These are phyloP conservation scores for Yueomyces sp. DNA, from an alignment of 805 yeast genomes.

Conservation along the genomic window DNA sequence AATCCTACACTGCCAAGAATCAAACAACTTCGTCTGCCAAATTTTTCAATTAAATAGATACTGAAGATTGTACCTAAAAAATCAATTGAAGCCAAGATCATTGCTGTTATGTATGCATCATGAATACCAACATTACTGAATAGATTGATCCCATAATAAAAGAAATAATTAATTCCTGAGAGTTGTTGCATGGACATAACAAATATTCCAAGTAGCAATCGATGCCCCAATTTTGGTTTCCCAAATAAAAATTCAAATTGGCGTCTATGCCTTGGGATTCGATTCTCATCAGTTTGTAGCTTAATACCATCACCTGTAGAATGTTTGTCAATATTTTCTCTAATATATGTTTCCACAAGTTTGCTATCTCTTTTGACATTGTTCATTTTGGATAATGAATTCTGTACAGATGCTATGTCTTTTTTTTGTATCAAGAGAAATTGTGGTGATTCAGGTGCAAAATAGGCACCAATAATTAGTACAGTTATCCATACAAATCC, in stretches of 20 bases:
- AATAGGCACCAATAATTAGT: constrained; percentile 43
- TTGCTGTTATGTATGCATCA: constrained; percentile 46
- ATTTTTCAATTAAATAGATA: constrained; percentile 36
- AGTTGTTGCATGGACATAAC: constrained; percentile 51
- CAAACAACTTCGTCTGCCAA: constrained; percentile 41
- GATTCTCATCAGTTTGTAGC: neutral
- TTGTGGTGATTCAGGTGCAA: constrained; percentile 60
- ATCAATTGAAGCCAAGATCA: constrained; percentile 43
- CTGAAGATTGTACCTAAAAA: constrained; percentile 42
- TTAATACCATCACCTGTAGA: neutral
- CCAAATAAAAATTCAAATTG: constrained; percentile 44
- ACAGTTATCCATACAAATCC: constrained; percentile 30
- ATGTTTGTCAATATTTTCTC: constrained; percentile 15
- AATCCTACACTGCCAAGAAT: constrained; percentile 39
- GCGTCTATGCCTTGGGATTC: neutral
- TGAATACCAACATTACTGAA: constrained; percentile 44
- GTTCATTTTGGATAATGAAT: constrained; percentile 40
- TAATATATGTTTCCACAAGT: constrained; percentile 34
- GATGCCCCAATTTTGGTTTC: constrained; percentile 35
- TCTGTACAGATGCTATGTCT: constrained; percentile 40
- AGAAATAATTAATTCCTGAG: constrained; percentile 53
- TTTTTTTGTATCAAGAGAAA: constrained; percentile 36
- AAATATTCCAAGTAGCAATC: constrained; percentile 44
- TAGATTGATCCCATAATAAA: constrained; percentile 52
- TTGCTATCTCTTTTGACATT: constrained; percentile 32